A percentile compares a stretch with the other conserved stretches of the same genome.
Evolutionary conservation across 257 asterid genomes (phyloP).

Genomic region (Solanum rostratum): DNA sequence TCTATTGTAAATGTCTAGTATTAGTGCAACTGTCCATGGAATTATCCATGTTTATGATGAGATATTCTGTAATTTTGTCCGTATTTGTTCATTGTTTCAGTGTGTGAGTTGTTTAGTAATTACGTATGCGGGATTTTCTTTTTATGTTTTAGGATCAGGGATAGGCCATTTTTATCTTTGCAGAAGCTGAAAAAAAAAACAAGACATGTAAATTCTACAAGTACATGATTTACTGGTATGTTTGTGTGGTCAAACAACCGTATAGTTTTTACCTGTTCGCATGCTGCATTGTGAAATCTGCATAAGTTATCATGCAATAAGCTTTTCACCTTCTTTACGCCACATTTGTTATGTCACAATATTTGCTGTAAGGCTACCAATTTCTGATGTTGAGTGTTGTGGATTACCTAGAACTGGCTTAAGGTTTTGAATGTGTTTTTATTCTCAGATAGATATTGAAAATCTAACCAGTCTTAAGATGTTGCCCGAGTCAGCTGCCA

Average conservation of each 20-base stretch:
- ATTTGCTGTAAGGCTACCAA: neutral
- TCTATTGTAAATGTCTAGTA: neutral
- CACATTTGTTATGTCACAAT: neutral
- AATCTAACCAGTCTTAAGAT: conserved; percentile 54
- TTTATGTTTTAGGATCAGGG: neutral
- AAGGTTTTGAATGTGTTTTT: neutral
- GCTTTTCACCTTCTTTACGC: neutral
- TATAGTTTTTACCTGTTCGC: neutral
- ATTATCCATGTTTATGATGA: neutral
- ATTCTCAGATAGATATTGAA: conserved; percentile 58
- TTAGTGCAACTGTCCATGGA: neutral
- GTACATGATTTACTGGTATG: neutral
- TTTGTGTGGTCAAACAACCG: neutral
- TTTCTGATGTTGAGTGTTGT: neutral
- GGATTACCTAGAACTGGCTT: neutral
- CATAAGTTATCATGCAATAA: neutral
- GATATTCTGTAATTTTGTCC: neutral
- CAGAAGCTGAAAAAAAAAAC: neutral
- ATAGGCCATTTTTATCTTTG: neutral
- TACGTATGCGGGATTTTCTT: neutral
- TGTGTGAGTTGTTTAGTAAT: neutral
- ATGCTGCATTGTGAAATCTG: neutral
- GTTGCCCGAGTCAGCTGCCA: conserved; percentile 58
- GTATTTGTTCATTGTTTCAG: neutral
- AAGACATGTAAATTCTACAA: neutral